Conservation (phyloP, 2,329 filamentous ascomycete genomes). For the Plenodomus biglobosus region DNA sequence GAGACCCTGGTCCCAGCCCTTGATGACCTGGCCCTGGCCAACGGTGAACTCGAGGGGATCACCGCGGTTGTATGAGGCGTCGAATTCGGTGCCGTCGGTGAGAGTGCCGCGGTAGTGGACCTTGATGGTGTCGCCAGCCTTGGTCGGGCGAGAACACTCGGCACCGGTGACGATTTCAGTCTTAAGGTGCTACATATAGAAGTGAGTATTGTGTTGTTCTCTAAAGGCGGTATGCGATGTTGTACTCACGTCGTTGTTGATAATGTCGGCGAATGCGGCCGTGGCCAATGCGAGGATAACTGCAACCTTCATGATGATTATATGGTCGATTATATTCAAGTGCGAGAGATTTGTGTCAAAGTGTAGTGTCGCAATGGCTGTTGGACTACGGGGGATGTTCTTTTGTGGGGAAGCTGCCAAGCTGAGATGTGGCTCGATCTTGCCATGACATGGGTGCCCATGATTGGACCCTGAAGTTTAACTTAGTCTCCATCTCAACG, state of each 20-base stretch:
- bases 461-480: background rate
- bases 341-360: constrained; percentile 2
- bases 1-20: constrained; percentile 92
- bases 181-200: constrained; percentile 60
- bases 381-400: constrained; percentile 5
- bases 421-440: constrained; percentile 13
- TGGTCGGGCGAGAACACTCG: constrained; percentile 75
- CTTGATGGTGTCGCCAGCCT: constrained; percentile 70
- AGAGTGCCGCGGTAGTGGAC: constrained; percentile 87
- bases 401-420: constrained; percentile 23
- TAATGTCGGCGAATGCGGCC: constrained; percentile 40
- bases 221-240: constrained; percentile 8
- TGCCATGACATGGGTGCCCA: background rate
- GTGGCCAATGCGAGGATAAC: constrained; percentile 55
- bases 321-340: background rate
- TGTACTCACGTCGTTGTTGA: constrained; percentile 36
- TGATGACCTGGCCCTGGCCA: constrained; percentile 85
- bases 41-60: constrained; percentile 77
- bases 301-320: constrained; percentile 48
- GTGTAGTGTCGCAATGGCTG: constrained; percentile 11
- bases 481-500: background rate
- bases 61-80: constrained; percentile 70
- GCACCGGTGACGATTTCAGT: constrained; percentile 75
- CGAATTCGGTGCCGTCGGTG: constrained; percentile 60
- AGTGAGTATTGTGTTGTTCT: background rate